Evolutionary conservation across 179 eudicot species (phyloP).

Genomic region (Beta macrorhiza): DNA sequence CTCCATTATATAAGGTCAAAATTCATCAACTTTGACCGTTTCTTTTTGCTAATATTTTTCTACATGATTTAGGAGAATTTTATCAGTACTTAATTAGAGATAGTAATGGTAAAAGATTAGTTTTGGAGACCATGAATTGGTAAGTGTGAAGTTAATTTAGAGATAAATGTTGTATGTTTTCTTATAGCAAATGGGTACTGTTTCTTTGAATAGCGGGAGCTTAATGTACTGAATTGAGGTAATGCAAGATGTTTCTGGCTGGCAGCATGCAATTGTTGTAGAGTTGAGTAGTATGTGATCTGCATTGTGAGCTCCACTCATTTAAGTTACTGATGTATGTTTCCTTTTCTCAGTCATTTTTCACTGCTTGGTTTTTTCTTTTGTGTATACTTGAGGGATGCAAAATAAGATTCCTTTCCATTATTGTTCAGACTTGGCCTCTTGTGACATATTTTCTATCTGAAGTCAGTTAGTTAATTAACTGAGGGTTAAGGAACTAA

Average conservation of each 20-base stretch:
- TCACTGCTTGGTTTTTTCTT: not conserved
- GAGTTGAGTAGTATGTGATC: not conserved
- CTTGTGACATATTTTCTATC: slow-evolving; percentile 34
- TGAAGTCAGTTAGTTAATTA: slow-evolving; percentile 42
- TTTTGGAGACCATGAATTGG: not conserved
- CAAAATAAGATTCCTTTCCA: slow-evolving; percentile 7
- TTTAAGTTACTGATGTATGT: not conserved
- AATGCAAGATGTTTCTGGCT: not conserved
- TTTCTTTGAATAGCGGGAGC: not conserved
- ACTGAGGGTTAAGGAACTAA: slow-evolving; percentile 66
- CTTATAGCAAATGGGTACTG: not conserved
- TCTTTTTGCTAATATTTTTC: too few relatives aligned
- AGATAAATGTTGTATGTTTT: not conserved
- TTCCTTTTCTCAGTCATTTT: not conserved
- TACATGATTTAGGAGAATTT: not conserved
- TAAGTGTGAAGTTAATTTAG: not conserved
- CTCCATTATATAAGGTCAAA: not conserved
- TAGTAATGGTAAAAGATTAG: not conserved
- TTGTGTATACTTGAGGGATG: slow-evolving; percentile 1
- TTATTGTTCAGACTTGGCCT: slow-evolving; percentile 33
- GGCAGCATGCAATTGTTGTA: not conserved
- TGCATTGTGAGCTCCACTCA: not conserved
- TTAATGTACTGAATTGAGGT: not conserved
- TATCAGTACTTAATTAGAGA: not conserved
- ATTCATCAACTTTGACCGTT: not conserved